These are phyloP conservation scores for Reticulascus tulasneorum DNA, from an alignment of 2,329 filamentous ascomycete genomes.

Conservation along the genomic window DNA sequence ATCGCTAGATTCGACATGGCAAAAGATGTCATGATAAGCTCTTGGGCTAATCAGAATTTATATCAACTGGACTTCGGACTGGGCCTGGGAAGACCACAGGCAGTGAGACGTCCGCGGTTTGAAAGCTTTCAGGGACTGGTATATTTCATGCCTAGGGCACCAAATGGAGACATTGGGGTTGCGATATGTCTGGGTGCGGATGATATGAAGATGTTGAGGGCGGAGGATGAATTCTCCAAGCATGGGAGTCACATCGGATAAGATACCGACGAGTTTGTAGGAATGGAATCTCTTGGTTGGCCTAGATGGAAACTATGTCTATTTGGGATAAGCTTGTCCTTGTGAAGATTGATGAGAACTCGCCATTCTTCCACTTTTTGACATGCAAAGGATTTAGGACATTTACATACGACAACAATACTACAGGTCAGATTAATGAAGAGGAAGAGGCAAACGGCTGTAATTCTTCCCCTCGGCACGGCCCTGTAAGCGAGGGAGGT, in stretches of 20 bases:
- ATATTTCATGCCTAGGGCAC: slow-evolving; percentile 44
- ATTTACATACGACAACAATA: no score
- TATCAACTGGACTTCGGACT: slow-evolving; percentile 44
- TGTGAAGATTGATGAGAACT: no score
- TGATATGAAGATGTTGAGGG: slow-evolving; percentile 40
- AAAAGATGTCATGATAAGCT: slow-evolving; percentile 47
- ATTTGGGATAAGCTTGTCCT: no score
- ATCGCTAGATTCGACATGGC: slow-evolving; percentile 30
- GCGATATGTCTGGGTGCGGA: slow-evolving; percentile 41
- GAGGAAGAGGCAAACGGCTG: no score
- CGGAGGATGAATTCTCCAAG: slow-evolving; percentile 36
- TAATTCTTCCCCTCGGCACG: no score
- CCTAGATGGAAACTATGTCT: no score
- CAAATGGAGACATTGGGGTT: slow-evolving; percentile 38
- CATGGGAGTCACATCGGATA: slow-evolving; percentile 33
- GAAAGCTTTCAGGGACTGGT: slow-evolving; percentile 40
- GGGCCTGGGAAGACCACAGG: slow-evolving; percentile 40
- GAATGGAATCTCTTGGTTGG: no score
- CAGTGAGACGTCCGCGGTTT: slow-evolving; percentile 45
- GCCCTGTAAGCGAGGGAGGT: no score
- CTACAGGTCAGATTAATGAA: no score
- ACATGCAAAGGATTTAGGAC: no score
- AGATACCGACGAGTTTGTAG: no score
- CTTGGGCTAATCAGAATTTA: slow-evolving; percentile 45
- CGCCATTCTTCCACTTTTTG: no score